Base-by-base conservation (phyloP, 1,284 basidiomycete genomes). In the Bjerkandera adusta region DNA sequence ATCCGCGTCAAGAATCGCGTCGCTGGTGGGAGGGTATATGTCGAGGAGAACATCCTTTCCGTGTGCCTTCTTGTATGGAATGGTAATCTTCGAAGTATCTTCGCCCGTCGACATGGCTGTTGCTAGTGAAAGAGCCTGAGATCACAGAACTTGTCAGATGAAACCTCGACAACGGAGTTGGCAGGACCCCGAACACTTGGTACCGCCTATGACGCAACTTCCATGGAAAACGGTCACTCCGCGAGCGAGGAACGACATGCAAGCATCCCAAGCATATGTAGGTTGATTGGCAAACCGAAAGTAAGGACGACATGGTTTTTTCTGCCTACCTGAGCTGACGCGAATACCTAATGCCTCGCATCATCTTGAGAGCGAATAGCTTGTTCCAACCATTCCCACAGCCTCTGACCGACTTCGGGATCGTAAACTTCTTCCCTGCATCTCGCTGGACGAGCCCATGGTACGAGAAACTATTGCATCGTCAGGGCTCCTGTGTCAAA, bases 361-460 rank as follows among this genome's bases (percentile, higher is more conserved):
- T 8, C n/a, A 30, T 8, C 27, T 30, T n/a, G n/a, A 30, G 27
- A n/a, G 27, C 27, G 8, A 8, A 8, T 30, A 8, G n/a, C 27
- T 30, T 30, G 27, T 39, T 75, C 68, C 8, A 69, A 53, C 67
- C 69, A 75, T 10, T 58, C 50, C 73, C 73, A 76, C 12, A 77
- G 54, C 41, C 64, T 57, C 49, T 59, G 57, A 1, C 66, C 69
- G 1, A 69, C 44, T 36, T 64, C 54, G 18, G 60, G 58, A 49
- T 77, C 68, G 16, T 62, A 58, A 3, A 67, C 58, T 8, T 59
- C 60, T 8, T 57, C 36, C n/a, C 61, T 61, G 4, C 56, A 63
- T 4, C 56, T 51, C 0, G 67, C 71, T 3, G 67, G 40, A 2
- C 72, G 62, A 0, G 71, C 76, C 72, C 72, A 79, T 1, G 76